Evolutionary conservation across 176 grass and related monocot genomes (phyloP).

Genomic region (Phoenix dactylifera): DNA sequence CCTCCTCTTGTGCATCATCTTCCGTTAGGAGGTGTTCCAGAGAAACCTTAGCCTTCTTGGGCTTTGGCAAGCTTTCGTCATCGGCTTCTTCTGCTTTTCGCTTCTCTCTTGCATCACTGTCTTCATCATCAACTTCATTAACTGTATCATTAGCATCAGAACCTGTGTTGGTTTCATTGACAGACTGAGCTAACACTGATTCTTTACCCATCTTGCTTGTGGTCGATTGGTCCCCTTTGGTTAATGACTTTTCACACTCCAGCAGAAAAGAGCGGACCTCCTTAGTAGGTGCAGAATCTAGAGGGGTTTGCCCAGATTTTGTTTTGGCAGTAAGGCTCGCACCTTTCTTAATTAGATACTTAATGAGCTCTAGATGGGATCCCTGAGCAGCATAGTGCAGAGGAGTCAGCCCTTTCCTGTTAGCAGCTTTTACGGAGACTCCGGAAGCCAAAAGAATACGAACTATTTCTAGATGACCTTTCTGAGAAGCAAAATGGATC

Average conservation of each 20-base stretch:
- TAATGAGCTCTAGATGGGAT: conserved; percentile 69
- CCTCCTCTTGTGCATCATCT: conserved; percentile 48
- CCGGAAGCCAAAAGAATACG: conserved; percentile 55
- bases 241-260: conserved; percentile 44
- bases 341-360: conserved; percentile 73
- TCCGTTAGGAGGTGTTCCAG: conserved; percentile 65
- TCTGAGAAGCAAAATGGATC: conserved; percentile 93
- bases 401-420: conserved; percentile 72
- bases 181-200: conserved; percentile 7
- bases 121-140: conserved; percentile 18
- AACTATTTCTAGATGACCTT: conserved; percentile 69
- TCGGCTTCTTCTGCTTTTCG: conserved; percentile 37
- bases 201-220: conserved; percentile 24
- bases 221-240: conserved; percentile 34
- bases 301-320: conserved; percentile 69
- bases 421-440: conserved; percentile 68
- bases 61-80: background rate
- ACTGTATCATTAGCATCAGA: conserved; percentile 21
- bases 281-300: conserved; percentile 62
- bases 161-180: conserved; percentile 9
- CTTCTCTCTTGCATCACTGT: conserved; percentile 34
- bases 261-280: conserved; percentile 56
- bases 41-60: conserved; percentile 69
- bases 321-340: conserved; percentile 54
- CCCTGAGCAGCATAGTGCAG: conserved; percentile 85